These are phyloP conservation scores for Punctularia strigosozonata DNA, from an alignment of 768 basidiomycete species.

Conservation along the genomic window DNA sequence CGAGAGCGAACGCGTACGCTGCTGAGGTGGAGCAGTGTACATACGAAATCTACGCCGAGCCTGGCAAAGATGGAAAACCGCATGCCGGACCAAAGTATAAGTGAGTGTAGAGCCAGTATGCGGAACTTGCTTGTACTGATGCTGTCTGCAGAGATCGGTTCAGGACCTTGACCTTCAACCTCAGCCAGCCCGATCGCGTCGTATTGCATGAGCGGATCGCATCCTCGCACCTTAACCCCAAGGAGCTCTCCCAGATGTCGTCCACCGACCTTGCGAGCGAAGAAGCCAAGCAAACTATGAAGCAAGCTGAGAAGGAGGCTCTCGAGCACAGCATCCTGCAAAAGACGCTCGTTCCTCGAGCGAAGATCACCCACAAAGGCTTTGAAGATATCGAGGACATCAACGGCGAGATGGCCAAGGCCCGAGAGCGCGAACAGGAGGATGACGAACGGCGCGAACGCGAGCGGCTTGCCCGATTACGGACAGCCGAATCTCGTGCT, in stretches of 20 bases:
- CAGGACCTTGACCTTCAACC: conserved; percentile 81
- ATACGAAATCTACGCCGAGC: conserved; percentile 67
- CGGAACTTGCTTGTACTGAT: neutral
- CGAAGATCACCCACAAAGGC: conserved; percentile 91
- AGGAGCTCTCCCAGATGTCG: conserved; percentile 73
- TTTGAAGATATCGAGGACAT: conserved; percentile 82
- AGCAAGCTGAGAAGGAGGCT: conserved; percentile 70
- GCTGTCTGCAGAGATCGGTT: conserved; percentile 61
- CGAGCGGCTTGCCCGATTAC: conserved; percentile 55
- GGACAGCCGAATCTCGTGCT: conserved; percentile 30
- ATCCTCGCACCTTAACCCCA: conserved; percentile 49
- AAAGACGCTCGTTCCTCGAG: conserved; percentile 48
- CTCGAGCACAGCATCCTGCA: conserved; percentile 77
- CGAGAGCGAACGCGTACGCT: conserved; percentile 52
- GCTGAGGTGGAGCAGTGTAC: conserved; percentile 64
- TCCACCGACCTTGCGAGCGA: conserved; percentile 85
- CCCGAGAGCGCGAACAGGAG: conserved; percentile 42
- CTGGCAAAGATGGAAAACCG: conserved; percentile 56
- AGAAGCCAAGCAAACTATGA: conserved; percentile 74
- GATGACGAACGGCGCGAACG: conserved; percentile 59
- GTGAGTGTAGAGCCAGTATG: conserved; percentile 29
- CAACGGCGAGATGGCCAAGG: conserved; percentile 26
- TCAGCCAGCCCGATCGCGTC: conserved; percentile 72
- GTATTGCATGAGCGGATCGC: conserved; percentile 72
- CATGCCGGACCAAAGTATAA: conserved; percentile 71